phyloP scores from a whole-genome alignment of 1,284 basidiomycete genomes.

The Apiotrichum siamense region DNA sequence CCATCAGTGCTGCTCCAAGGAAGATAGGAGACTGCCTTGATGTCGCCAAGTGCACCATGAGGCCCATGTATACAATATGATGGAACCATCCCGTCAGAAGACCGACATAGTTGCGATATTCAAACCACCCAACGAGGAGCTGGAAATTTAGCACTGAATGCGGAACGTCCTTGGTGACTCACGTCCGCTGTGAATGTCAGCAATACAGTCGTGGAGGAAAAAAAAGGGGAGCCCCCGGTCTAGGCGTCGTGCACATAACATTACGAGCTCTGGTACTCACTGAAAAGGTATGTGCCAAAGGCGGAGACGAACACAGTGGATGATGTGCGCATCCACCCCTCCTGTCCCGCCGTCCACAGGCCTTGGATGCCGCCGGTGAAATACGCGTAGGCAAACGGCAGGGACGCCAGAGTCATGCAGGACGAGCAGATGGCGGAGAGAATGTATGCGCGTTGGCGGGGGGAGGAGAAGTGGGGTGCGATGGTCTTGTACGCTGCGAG shows the following conservation, averaged over 20 bases:
- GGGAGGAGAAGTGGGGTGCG: conserved; percentile 41
- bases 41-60: conserved; percentile 51
- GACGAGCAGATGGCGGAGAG: conserved; percentile 52
- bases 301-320: conserved; percentile 28
- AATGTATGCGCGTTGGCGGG: conserved; percentile 55
- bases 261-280: conserved; percentile 29
- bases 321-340: conserved; percentile 25
- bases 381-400: conserved; percentile 53
- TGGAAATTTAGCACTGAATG: conserved; percentile 5
- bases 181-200: conserved; percentile 27
- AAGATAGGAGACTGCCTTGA: conserved; percentile 52
- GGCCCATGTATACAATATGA: conserved; percentile 53
- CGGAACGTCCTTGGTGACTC: conserved; percentile 1
- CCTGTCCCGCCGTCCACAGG: conserved; percentile 19
- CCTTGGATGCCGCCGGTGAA: conserved; percentile 27
- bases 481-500: conserved; percentile 43
- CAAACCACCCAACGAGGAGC: conserved; percentile 35
- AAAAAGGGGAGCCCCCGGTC: no score
- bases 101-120: conserved; percentile 48
- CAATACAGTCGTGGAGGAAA: not conserved
- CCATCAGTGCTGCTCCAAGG: conserved; percentile 53
- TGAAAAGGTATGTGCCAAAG: conserved; percentile 43
- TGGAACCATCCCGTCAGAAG: conserved; percentile 59
- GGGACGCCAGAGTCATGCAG: conserved; percentile 50
- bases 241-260: no score